Evolutionary conservation across 352 stramenopile species (phyloP), one percentile per base, ranked within the genome.

Genomic region (Pythium phragmitis): DNA sequence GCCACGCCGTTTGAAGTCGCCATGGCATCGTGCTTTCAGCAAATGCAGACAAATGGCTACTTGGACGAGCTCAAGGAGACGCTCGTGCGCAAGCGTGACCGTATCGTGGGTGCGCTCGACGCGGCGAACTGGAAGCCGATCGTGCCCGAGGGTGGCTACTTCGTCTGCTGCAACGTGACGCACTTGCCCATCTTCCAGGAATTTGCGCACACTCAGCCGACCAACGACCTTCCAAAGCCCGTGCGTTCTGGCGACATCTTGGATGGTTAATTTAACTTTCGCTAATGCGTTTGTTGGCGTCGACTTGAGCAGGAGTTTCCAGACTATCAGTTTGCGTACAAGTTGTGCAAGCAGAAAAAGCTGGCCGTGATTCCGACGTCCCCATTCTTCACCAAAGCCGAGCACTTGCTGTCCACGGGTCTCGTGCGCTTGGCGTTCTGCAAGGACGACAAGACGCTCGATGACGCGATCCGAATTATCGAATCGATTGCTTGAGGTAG

Each of bases 341-440:
- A 94, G 76, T 75, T 98, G 72, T 98, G 92, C 56, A 81, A 91
- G 61, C 82, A 93, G 59, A 79, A 85, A 17, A 94, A 96, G 57
- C 83, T 98, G 23, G 96, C 93, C 0, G 85, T 96, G 33, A 99
- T 98, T 72, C 96, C 94, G 45, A 96, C 94, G 49, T 97, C 85
- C 14, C 88, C 91, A 17, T 99, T 98, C 79, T 98, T 98, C 74
- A 88, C 82, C 45, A 68, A 73, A 19, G 75, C 78, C 1, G 94
- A 96, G 65, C 80, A 96, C 62, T 78, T 86, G 46, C 69, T 96
- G 11, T 87, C 88, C 14, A 80, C 74, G 0, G 87, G 79, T 12
- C 54, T 96, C 33, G 82, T 94, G 30, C 92, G 97, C 45, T 92
- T 99, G 60, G 96, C 95, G 9, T 99, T 97, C 79, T 99, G 96